Base-by-base conservation (phyloP, 495 filamentous ascomycete species). In the Daldinia concentrica region DNA sequence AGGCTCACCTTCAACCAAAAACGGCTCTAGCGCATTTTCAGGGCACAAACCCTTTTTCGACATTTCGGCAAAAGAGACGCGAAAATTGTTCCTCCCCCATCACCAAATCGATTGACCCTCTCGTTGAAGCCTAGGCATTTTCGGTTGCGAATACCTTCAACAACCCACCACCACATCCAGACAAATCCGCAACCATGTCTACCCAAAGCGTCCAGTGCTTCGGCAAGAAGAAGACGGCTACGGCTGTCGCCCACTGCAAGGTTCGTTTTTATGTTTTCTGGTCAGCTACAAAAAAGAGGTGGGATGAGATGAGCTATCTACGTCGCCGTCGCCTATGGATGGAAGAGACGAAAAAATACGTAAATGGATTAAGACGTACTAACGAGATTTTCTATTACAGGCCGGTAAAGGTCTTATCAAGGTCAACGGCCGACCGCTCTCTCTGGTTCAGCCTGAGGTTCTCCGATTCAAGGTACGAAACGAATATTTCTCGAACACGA, bases 341-440 rank as follows among this genome's bases (percentile, higher is more conserved):
- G 12, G 15, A 60, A n/a, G 58, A 56, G 17, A 45, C 7, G 26
- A 50, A 59, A 51, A 36, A 12, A 56, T 1, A 19, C 30, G 19
- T 26, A 1, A 36, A 41, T 50, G 7, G 19, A 68, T 3, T 29
- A 36, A 36, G 9, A 66, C 29, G 27, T 66, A 36, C 68, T 76
- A 39, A 74, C 55, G 15, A 32, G 9, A 41, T 52, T 66, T 52
- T 50, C 61, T 17, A 30, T 72, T 79, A 81, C 79, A 94, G 92
- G 84, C 90, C 83, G 93, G 93, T 79, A 93, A 92, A 81, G 95
- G 95, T 83, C 91, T 99, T 77, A 87, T 99, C 85, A 97, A 94
- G 88, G 95, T 98, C 81, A 99, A 99, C 88, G 95, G 95, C 83
- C 91, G 93, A 84, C 95, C 95, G 73, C 88, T 99, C 79, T 87